phyloP scores from a whole-genome alignment of 140 eudicot genomes.

The Stevia rebaudiana region DNA sequence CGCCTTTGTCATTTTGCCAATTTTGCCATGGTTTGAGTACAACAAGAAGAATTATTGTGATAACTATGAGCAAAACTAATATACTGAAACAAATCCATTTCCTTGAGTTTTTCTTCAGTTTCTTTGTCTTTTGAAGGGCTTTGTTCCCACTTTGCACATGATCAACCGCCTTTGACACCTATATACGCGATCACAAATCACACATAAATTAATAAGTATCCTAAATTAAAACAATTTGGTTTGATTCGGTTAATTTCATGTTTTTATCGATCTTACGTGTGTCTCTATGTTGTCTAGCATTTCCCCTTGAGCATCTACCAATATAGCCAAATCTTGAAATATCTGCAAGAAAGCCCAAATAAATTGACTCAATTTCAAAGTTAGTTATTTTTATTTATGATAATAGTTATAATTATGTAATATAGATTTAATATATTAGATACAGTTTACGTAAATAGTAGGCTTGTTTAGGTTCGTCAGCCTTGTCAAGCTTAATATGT shows the following conservation, averaged over 20 bases:
- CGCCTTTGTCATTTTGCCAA: constrained; percentile 62
- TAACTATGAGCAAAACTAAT: constrained; percentile 55
- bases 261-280: constrained; percentile 45
- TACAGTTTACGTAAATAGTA: no score
- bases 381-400: no score
- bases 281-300: constrained; percentile 86
- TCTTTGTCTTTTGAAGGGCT: constrained; percentile 68
- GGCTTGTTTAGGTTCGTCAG: no score
- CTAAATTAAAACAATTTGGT: not conserved
- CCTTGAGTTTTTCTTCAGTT: constrained; percentile 56
- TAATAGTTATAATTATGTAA: no score
- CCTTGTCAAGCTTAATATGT: no score
- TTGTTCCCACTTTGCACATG: constrained; percentile 78
- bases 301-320: constrained; percentile 92
- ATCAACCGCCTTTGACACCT: constrained; percentile 90
- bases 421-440: no score
- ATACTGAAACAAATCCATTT: constrained; percentile 82
- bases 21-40: constrained; percentile 82
- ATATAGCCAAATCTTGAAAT: constrained; percentile 83
- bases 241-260: not conserved
- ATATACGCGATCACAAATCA: not conserved
- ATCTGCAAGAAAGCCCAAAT: constrained; percentile 43
- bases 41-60: constrained; percentile 47
- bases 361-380: not conserved
- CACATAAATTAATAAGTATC: not conserved